A percentile compares a stretch with the other conserved stretches of the same genome.
phyloP scores from a whole-genome alignment of 192 early-diverging fungal genomes.

The Linnemannia schmuckeri region DNA sequence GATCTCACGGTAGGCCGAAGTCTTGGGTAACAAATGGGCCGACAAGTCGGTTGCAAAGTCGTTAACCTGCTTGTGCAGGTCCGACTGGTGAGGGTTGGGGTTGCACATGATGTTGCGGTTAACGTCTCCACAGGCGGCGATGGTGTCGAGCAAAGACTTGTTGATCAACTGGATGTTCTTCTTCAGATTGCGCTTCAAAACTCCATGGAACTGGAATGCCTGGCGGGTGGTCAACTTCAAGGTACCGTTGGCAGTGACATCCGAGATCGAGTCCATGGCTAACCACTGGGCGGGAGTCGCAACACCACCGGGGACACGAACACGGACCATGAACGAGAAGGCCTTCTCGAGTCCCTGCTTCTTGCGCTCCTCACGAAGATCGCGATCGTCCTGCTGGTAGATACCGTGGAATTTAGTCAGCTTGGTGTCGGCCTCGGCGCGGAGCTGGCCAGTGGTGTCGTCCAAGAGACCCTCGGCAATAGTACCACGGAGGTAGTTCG shows the following conservation, averaged over 20 bases:
- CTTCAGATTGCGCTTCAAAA: slow-evolving; percentile 92
- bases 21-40: slow-evolving; percentile 85
- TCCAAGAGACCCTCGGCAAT: slow-evolving; percentile 90
- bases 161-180: slow-evolving; percentile 93
- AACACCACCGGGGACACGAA: slow-evolving; percentile 93
- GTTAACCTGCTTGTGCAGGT: slow-evolving; percentile 84
- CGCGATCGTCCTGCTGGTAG: slow-evolving; percentile 97
- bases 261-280: slow-evolving; percentile 92
- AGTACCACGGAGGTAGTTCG: slow-evolving; percentile 94
- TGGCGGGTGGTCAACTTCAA: slow-evolving; percentile 97
- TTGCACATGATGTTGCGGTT: slow-evolving; percentile 97
- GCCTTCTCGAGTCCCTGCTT: slow-evolving; percentile 92
- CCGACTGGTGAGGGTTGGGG: slow-evolving; percentile 85
- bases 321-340: slow-evolving; percentile 97
- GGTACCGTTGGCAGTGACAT: slow-evolving; percentile 86
- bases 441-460: slow-evolving; percentile 83
- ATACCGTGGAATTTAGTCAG: slow-evolving; percentile 97
- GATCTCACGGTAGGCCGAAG: slow-evolving; percentile 96
- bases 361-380: slow-evolving; percentile 87
- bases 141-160: slow-evolving; percentile 88
- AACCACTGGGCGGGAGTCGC: slow-evolving; percentile 92
- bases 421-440: slow-evolving; percentile 90
- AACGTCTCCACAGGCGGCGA: slow-evolving; percentile 98
- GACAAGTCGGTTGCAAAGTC: slow-evolving; percentile 80
- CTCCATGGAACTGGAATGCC: slow-evolving; percentile 97